phyloP scores from a whole-genome alignment of 164 flowering plant genomes.

The Malania oleifera region DNA sequence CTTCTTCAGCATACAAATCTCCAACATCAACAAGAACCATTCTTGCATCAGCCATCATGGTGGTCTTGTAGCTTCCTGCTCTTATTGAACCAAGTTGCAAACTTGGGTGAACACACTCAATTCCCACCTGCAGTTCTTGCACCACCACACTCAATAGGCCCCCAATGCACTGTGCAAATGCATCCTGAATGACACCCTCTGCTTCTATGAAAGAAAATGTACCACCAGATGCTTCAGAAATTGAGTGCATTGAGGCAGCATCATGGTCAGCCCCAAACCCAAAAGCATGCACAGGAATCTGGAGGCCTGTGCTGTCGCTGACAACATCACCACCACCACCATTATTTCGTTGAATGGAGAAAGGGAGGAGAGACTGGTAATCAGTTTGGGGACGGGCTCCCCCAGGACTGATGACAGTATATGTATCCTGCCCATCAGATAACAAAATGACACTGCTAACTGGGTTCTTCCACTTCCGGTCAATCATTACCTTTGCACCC shows the following conservation, averaged over 20 bases:
- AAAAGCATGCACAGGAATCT: slow-evolving; percentile 84
- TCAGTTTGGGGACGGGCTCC: slow-evolving; percentile 25
- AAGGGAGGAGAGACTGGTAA: slow-evolving; percentile 58
- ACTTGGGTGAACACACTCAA: slow-evolving; percentile 52
- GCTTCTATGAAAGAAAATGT: slow-evolving; percentile 94
- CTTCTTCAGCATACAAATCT: slow-evolving; percentile 92
- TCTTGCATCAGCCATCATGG: slow-evolving; percentile 29
- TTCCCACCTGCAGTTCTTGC: slow-evolving; percentile 52
- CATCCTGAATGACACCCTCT: slow-evolving; percentile 86
- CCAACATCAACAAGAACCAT: slow-evolving; percentile 60
- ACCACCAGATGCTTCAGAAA: slow-evolving; percentile 89
- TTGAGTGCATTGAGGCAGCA: slow-evolving; percentile 80
- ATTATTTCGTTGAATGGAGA: slow-evolving; percentile 29
- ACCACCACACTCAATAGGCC: slow-evolving; percentile 88
- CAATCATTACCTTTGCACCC: slow-evolving; percentile 74
- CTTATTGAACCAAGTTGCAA: slow-evolving; percentile 44
- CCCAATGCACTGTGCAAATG: slow-evolving; percentile 97
- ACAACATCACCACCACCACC: too few species aligned
- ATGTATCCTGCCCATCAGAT: slow-evolving; percentile 96
- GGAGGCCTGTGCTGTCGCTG: slow-evolving; percentile 30
- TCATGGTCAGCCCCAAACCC: slow-evolving; percentile 96
- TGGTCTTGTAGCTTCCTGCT: slow-evolving; percentile 71
- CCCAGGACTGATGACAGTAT: slow-evolving; percentile 33
- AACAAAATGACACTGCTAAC: slow-evolving; percentile 76
- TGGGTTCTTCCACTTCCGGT: slow-evolving; percentile 69